phyloP scores from a whole-genome alignment of 306 rosid genomes.

The Acacia acuminata region DNA sequence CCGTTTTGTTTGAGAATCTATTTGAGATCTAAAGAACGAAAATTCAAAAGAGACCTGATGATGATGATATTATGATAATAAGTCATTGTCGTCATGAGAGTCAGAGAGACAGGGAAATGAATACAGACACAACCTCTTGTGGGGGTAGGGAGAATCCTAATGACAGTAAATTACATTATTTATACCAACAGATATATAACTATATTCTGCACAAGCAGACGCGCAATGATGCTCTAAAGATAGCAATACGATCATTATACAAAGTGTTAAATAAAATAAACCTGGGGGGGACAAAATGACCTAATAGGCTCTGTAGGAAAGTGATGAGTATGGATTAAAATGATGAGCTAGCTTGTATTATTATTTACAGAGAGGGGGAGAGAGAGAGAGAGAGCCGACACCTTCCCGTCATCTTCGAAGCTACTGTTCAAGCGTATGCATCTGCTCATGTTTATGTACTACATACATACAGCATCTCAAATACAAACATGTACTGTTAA shows the following conservation, averaged over 20 bases:
- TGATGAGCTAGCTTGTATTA: background rate
- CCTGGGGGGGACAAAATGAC: background rate
- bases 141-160: conserved; percentile 2
- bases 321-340: background rate
- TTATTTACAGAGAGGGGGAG: background rate
- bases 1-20: background rate
- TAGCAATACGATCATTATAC: background rate
- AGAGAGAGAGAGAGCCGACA: conserved; percentile 20
- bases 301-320: background rate
- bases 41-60: conserved; percentile 16
- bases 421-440: conserved; percentile 40
- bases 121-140: conserved; percentile 15
- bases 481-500: background rate
- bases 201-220: conserved; percentile 2
- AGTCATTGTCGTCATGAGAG: conserved; percentile 52
- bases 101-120: conserved; percentile 38
- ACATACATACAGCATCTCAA: background rate
- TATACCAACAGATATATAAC: background rate
- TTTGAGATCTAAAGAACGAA: background rate
- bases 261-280: background rate
- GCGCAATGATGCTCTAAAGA: background rate
- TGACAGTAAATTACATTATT: background rate
- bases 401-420: conserved; percentile 29
- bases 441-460: background rate
- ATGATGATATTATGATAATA: conserved; percentile 29